A percentile compares a stretch with the other conserved stretches of the same genome.
Conservation (phyloP, 2,329 filamentous ascomycete genomes). For the Sarocladiaceae sp. region DNA sequence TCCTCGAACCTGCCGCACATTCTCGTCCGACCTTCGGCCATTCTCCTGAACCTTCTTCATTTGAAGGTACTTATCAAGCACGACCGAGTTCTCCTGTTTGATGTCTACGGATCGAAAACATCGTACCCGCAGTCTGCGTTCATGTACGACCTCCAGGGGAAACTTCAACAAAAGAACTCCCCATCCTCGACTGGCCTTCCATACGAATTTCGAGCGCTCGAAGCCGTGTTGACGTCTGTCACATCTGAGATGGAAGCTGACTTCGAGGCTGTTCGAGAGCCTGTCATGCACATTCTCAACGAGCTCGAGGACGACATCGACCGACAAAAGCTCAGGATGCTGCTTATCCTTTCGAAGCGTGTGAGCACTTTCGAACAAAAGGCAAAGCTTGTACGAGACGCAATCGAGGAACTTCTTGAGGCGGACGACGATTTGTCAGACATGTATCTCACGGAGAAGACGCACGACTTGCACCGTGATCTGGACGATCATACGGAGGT, state of each 20-base stretch:
- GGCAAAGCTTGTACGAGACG: conserved; percentile 86
- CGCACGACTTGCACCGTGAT: conserved; percentile 64
- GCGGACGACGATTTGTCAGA: conserved; percentile 90
- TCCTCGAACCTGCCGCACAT: conserved; percentile 95
- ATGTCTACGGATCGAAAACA: conserved; percentile 90
- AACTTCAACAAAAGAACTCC: conserved; percentile 74
- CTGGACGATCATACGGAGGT: conserved; percentile 93
- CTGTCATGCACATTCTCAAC: conserved; percentile 81
- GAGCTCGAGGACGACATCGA: conserved; percentile 97
- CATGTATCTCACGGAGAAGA: conserved; percentile 95
- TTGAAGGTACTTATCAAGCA: conserved; percentile 93
- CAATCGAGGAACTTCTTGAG: conserved; percentile 91
- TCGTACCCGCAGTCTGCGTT: conserved; percentile 95
- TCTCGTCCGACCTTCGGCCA: conserved; percentile 85
- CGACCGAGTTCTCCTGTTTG: conserved; percentile 90
- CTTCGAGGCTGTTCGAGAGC: conserved; percentile 89
- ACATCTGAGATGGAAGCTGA: conserved; percentile 90
- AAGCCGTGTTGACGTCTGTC: conserved; percentile 91
- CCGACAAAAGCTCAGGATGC: conserved; percentile 81
- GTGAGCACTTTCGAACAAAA: conserved; percentile 97
- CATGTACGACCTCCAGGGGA: conserved; percentile 95
- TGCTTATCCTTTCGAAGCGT: conserved; percentile 92
- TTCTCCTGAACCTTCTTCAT: conserved; percentile 94
- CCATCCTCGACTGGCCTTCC: conserved; percentile 60
- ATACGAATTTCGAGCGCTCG: conserved; percentile 93